phyloP scores from a whole-genome alignment of 192 early-diverging fungal species.

The Linnemannia exigua region DNA sequence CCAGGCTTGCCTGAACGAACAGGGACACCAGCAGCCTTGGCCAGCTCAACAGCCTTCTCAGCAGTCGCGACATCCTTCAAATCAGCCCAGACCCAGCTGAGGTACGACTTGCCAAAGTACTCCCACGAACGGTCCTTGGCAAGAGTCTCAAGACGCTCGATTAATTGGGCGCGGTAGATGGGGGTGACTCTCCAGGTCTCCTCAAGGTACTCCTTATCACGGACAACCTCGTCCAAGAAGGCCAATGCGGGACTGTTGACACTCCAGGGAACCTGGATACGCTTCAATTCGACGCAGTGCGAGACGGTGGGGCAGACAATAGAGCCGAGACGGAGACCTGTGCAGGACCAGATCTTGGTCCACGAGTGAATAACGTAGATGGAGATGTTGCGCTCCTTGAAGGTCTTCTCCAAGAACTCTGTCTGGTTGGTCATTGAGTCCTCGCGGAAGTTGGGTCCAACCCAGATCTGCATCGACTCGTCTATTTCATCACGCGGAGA shows the following conservation, averaged over 20 bases:
- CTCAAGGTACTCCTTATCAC: slow-evolving; percentile 76
- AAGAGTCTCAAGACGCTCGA: slow-evolving; percentile 54
- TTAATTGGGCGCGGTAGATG: slow-evolving; percentile 72
- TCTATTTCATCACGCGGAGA: slow-evolving; percentile 58
- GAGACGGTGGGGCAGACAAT: slow-evolving; percentile 86
- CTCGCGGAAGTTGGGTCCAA: slow-evolving; percentile 80
- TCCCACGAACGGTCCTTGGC: slow-evolving; percentile 65
- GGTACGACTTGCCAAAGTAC: slow-evolving; percentile 79
- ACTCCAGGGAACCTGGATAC: slow-evolving; percentile 92
- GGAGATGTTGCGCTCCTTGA: slow-evolving; percentile 74
- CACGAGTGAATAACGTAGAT: slow-evolving; percentile 94
- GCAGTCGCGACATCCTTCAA: slow-evolving; percentile 70
- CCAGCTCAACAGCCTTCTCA: slow-evolving; percentile 72
- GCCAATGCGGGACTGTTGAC: slow-evolving; percentile 91
- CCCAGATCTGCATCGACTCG: slow-evolving; percentile 97
- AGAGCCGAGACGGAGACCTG: slow-evolving; percentile 89
- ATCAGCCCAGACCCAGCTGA: slow-evolving; percentile 94
- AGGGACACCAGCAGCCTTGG: slow-evolving; percentile 86
- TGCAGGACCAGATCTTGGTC: slow-evolving; percentile 96
- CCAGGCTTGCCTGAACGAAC: slow-evolving; percentile 84
- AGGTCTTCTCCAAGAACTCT: slow-evolving; percentile 73
- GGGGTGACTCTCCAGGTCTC: slow-evolving; percentile 86
- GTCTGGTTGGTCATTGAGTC: slow-evolving; percentile 87
- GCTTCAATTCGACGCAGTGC: slow-evolving; percentile 81
- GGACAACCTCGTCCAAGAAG: slow-evolving; percentile 84